phyloP scores from a whole-genome alignment of 2,329 filamentous ascomycete species.

The Cytospora piceicola region DNA sequence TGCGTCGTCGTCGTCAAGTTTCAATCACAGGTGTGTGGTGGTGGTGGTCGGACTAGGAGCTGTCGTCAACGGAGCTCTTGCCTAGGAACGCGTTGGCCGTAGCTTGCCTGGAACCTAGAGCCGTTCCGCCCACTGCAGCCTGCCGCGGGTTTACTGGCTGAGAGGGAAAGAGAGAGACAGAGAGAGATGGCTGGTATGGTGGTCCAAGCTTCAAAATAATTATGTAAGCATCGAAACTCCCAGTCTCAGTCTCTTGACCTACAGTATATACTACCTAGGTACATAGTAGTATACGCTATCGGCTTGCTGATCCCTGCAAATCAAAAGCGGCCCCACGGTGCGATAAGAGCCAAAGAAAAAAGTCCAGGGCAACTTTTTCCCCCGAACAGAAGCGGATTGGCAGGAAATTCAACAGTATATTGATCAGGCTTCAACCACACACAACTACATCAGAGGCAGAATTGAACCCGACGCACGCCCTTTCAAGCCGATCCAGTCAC shows the following conservation, averaged over 20 bases:
- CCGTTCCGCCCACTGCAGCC: constrained; percentile 23
- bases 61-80: constrained; percentile 35
- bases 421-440: constrained; percentile 26
- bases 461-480: constrained; percentile 19
- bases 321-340: constrained; percentile 24
- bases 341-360: constrained; percentile 25
- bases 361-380: constrained; percentile 15
- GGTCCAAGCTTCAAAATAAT: constrained; percentile 21
- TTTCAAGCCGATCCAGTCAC: constrained; percentile 26
- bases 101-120: constrained; percentile 54
- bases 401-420: background rate
- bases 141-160: constrained; percentile 12
- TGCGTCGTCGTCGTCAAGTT: constrained; percentile 28
- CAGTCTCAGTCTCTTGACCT: too few species aligned
- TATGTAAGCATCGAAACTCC: constrained; percentile 11
- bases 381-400: constrained; percentile 16
- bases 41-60: constrained; percentile 11
- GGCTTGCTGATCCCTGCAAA: constrained; percentile 20
- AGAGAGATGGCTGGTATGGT: background rate
- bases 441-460: constrained; percentile 13
- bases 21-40: constrained; percentile 29
- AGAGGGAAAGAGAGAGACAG: too few species aligned
- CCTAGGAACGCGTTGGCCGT: constrained; percentile 47
- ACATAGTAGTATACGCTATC: constrained; percentile 8
- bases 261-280: background rate